Conservation (phyloP, 2,329 filamentous ascomycete genomes). For the Teratosphaeria nubilosa region DNA sequence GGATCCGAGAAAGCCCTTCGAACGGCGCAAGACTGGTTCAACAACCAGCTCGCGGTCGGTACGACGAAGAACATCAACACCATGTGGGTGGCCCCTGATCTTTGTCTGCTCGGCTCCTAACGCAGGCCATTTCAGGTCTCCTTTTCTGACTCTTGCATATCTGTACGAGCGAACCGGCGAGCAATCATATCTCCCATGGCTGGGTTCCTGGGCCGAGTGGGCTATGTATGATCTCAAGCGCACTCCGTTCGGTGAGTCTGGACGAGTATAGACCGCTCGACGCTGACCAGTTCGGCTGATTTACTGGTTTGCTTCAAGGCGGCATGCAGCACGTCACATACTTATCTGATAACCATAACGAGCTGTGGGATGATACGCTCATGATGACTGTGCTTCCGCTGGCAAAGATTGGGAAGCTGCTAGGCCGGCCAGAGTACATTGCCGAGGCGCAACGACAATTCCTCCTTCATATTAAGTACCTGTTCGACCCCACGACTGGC, state of each 20-base stretch:
- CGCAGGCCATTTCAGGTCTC: slow-evolving; percentile 70
- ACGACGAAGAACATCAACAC: slow-evolving; percentile 84
- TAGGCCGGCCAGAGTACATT: slow-evolving; percentile 61
- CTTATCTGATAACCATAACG: slow-evolving; percentile 57
- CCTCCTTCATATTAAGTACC: slow-evolving; percentile 66
- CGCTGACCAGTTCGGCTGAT: background rate
- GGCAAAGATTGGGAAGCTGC: slow-evolving; percentile 65
- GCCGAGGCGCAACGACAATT: slow-evolving; percentile 71
- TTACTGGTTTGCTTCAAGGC: slow-evolving; percentile 31
- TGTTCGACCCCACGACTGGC: slow-evolving; percentile 61
- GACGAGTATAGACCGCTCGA: background rate
- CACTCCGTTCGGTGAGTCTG: slow-evolving; percentile 43
- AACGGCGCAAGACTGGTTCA: slow-evolving; percentile 67
- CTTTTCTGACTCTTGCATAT: slow-evolving; percentile 63
- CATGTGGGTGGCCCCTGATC: slow-evolving; percentile 61
- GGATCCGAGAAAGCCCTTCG: slow-evolving; percentile 49
- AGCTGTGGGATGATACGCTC: slow-evolving; percentile 76
- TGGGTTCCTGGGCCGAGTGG: slow-evolving; percentile 76
- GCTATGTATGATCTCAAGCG: slow-evolving; percentile 65
- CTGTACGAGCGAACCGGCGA: slow-evolving; percentile 68
- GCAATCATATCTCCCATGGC: slow-evolving; percentile 61
- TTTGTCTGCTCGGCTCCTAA: slow-evolving; percentile 66
- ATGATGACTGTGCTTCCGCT: slow-evolving; percentile 82
- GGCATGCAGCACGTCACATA: slow-evolving; percentile 71
- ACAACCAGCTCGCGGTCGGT: slow-evolving; percentile 55